Evolutionary conservation across 164 flowering plant species (phyloP).

Genomic region (Warburgia ugandensis): DNA sequence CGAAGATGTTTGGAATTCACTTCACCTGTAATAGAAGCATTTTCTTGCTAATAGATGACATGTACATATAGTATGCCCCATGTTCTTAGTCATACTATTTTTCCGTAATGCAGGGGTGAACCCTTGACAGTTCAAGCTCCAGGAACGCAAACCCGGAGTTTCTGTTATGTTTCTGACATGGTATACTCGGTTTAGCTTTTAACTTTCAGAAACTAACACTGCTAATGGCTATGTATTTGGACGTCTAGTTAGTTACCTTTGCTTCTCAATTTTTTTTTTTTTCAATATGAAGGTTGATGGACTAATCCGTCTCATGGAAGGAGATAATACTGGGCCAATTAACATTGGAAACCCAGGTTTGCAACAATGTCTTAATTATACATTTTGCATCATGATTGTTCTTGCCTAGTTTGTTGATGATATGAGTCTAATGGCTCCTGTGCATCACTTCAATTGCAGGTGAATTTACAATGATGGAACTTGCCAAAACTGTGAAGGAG

Average conservation of each 20-base stretch:
- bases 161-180: slow-evolving; percentile 82
- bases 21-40: not conserved
- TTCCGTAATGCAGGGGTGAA: slow-evolving; percentile 34
- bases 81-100: not conserved
- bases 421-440: not conserved
- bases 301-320: slow-evolving; percentile 77
- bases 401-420: not conserved
- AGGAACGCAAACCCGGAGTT: slow-evolving; percentile 77
- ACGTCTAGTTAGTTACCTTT: not conserved
- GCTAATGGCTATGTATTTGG: not conserved
- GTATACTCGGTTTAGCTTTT: slow-evolving; percentile 24
- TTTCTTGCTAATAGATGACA: not conserved
- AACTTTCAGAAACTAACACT: not conserved
- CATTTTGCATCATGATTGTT: not conserved
- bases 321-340: slow-evolving; percentile 68
- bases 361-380: not conserved
- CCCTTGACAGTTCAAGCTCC: slow-evolving; percentile 67
- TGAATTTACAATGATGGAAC: slow-evolving; percentile 90
- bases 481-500: slow-evolving; percentile 88
- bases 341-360: slow-evolving; percentile 85
- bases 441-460: slow-evolving; percentile 23
- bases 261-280: not conserved
- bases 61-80: not conserved
- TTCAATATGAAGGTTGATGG: slow-evolving; percentile 55
- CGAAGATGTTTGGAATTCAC: too few relatives aligned